Evolutionary conservation across 2,329 filamentous ascomycete genomes (phyloP), one percentile per base, ranked within the genome.

Genomic region (Beauveria asiatica): DNA sequence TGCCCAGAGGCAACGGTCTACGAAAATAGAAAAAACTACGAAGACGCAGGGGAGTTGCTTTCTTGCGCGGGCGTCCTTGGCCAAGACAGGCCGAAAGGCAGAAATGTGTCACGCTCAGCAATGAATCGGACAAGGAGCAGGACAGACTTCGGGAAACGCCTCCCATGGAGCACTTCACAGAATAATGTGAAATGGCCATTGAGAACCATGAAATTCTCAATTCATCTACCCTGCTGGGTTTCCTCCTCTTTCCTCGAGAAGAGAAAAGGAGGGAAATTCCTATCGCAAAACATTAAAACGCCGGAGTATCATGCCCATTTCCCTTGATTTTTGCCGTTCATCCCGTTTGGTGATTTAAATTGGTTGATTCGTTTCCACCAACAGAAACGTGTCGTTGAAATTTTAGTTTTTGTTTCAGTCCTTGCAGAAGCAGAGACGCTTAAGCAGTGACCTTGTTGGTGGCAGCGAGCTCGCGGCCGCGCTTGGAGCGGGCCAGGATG

Each of bases 401-500:
- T 39, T 19, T 64, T 65, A 67, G 64, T 64, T 57, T 57, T 62
- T 64, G 48, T 61, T 64, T 52, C 57, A 55, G 62, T 59, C 63
- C 45, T 62, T 54, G 5, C 63, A 59, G 62, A 59, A 30, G 16
- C 27, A 16, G 42, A 39, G 3, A 25, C 19, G 25, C 64, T 77
- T 80, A 82, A 67, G 78, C 77, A 72, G 84, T 81, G 76, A 81
- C 78, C 80, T 87, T 87, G 80, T 77, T 79, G 82, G 92, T 92
- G 76, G 80, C 80, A 76, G 81, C 81, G 74, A 85, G 82, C 81
- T 93, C 90, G 67, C 89, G 87, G 73, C 90, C 90, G 69, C 81
- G 78, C 80, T 87, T 87, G 82, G 89, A 91, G 80, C 90, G 86
- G 81, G 90, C 89, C 70, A 95, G 83, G 74, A 94, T 94, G 76